Conservation (phyloP, 495 filamentous ascomycete species). For the Penicillium nucicola region DNA sequence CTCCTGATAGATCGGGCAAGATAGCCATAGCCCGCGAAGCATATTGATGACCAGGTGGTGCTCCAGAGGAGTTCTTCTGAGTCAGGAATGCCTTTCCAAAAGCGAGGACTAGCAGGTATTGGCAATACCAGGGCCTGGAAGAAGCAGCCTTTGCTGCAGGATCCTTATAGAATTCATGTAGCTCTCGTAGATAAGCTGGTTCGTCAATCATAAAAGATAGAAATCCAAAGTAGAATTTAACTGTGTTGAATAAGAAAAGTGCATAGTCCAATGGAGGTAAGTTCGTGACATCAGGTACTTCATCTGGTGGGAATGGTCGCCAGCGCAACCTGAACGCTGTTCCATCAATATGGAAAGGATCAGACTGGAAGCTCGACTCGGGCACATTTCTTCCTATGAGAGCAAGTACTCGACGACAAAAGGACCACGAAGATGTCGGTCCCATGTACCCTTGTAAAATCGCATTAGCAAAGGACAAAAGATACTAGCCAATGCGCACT, state of each 20-base stretch:
- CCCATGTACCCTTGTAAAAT: slow-evolving; percentile 27
- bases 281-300: slow-evolving; percentile 29
- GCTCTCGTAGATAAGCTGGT: slow-evolving; percentile 25
- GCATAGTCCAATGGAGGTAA: slow-evolving; percentile 37
- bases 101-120: slow-evolving; percentile 39
- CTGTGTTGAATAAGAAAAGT: slow-evolving; percentile 35
- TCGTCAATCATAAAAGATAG: slow-evolving; percentile 40
- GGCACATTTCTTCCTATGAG: slow-evolving; percentile 26
- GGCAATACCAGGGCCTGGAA: slow-evolving; percentile 33
- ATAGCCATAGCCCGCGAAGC: slow-evolving; percentile 37
- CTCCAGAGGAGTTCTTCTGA: slow-evolving; percentile 24
- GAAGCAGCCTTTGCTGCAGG: slow-evolving; percentile 21
- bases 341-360: slow-evolving; percentile 34
- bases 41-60: slow-evolving; percentile 33
- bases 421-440: slow-evolving; percentile 34
- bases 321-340: slow-evolving; percentile 36
- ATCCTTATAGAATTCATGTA: slow-evolving; percentile 31
- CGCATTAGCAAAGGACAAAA: background rate
- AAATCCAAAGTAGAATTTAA: slow-evolving; percentile 37
- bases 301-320: slow-evolving; percentile 26
- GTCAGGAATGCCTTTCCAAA: slow-evolving; percentile 40
- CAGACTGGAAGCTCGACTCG: slow-evolving; percentile 23
- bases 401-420: slow-evolving; percentile 29
- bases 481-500: background rate
- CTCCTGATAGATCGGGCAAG: slow-evolving; percentile 32